Base-by-base conservation (phyloP, 805 yeast species). In the Starmerella potacharoeniae region DNA sequence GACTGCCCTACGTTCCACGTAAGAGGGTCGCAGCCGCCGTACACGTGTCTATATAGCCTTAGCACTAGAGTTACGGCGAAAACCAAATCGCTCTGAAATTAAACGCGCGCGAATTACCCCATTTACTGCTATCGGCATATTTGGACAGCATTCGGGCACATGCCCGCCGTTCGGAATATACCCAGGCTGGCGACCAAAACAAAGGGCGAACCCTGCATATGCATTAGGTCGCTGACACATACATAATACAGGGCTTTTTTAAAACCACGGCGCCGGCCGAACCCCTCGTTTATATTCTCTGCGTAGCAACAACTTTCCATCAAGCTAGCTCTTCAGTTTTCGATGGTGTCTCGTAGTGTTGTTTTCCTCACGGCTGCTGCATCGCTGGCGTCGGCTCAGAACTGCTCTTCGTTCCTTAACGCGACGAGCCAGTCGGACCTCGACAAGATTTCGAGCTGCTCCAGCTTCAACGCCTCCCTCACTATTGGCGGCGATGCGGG, bases 361-460 rank as follows among this genome's bases (percentile, higher is more conserved):
- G 47, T 60, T 36, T 17, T 58, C 35, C 47, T 52, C 42, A 56
- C 63, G 40, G 58, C 61, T 44, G 54, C 56, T n/a, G 56, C 55
- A 39, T 45, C 57, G 37, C 39, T 56, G 42, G 57, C 53, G 41
- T 39, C 51, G 17, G 62, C 59, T 22, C 53, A 48, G 49, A 46
- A 54, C 42, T 60, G 63, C 54, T 54, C 62, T 37, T 33, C 59
- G 50, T 60, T 77, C 79, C 59, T 79, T 80, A 86, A 95, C 52
- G 95, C 88, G 64, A 81, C 93, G 54, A 79, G 82, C 44, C 88
- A 89, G 72, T 64, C 85, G 35, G 90, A 88, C 63, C 80, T 91
- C 68, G 95, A 88, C 65, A 66, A 70, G 31, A 78, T 84, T 53
- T 71, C 86, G 50, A 75, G 81, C 48, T 93, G 98, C 80, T 71